Percentiles rank a stretch among this genome's conserved stretches.
These are phyloP conservation scores for Triticum aestivum DNA, from an alignment of 176 grass and related monocot genomes.

Conservation along the genomic window DNA sequence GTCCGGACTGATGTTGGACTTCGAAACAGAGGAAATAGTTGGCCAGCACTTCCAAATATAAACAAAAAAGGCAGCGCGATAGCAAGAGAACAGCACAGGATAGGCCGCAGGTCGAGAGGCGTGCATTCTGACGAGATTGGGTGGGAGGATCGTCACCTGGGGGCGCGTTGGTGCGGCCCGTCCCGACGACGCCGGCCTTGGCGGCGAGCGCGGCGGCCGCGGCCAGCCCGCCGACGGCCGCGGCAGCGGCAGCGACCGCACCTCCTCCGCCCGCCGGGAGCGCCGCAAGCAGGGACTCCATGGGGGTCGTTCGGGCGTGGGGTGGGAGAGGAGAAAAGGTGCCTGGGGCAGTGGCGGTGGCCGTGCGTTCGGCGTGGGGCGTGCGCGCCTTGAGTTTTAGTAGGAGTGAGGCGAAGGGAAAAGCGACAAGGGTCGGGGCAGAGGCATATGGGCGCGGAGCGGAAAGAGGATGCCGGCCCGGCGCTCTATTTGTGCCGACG, in stretches of 20 bases:
- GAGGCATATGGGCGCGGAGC: background rate
- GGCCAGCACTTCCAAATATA: too few species aligned
- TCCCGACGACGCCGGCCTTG: background rate
- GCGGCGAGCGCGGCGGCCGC: background rate
- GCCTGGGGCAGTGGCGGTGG: background rate
- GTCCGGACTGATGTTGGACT: too few species aligned
- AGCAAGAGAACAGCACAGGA: too few species aligned
- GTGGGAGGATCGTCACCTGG: background rate
- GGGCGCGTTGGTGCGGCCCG: background rate
- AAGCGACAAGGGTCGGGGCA: background rate
- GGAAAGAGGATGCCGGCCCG: background rate
- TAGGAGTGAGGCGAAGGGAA: background rate
- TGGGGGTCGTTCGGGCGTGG: background rate
- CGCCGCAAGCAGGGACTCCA: slow-evolving; percentile 1
- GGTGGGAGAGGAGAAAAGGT: background rate
- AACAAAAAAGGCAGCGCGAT: too few species aligned
- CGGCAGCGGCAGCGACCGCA: background rate
- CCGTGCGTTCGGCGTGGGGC: background rate
- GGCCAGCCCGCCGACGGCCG: background rate
- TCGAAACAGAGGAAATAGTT: too few species aligned
- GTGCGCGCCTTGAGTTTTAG: background rate
- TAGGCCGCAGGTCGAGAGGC: too few species aligned
- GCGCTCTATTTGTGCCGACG: too few species aligned
- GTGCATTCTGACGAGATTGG: background rate
- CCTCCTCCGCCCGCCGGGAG: background rate